Conservation (phyloP, 1,284 basidiomycete species). For the Leccinum variabile region DNA sequence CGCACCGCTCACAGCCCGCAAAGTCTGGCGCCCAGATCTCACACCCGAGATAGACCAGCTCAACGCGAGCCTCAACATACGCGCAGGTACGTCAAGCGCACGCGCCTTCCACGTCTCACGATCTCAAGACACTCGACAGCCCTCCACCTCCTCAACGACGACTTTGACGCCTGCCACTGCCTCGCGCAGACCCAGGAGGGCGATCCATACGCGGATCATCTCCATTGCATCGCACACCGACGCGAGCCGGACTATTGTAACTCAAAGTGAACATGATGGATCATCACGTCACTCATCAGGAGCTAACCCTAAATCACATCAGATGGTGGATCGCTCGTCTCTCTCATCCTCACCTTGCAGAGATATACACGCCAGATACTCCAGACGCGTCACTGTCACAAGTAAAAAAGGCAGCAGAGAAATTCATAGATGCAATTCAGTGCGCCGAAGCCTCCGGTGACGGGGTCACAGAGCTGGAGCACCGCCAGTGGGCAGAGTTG, state of each 20-base stretch:
- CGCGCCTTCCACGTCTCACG: neutral
- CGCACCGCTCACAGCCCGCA: constrained; percentile 19
- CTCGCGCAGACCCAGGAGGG: constrained; percentile 31
- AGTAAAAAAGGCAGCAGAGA: constrained; percentile 11
- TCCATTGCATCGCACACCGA: constrained; percentile 30
- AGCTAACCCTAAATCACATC: neutral
- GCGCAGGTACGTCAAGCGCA: constrained; percentile 13
- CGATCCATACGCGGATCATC: constrained; percentile 27
- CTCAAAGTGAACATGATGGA: constrained; percentile 18
- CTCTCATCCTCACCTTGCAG: constrained; percentile 21
- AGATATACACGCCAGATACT: constrained; percentile 22
- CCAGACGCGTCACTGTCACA: constrained; percentile 12
- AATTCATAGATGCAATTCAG: constrained; percentile 11
- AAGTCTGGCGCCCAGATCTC: constrained; percentile 24
- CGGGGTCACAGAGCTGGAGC: constrained; percentile 19
- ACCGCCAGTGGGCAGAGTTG: constrained; percentile 31
- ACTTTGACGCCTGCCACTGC: constrained; percentile 28
- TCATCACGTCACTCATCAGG: neutral
- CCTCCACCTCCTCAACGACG: constrained; percentile 35
- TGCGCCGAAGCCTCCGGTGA: constrained; percentile 13
- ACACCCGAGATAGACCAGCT: constrained; percentile 27
- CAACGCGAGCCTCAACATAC: constrained; percentile 20
- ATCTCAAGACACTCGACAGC: constrained; percentile 11
- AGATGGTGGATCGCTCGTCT: constrained; percentile 25
- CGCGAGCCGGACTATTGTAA: constrained; percentile 31